Percentiles rank a stretch among this genome's conserved stretches.
phyloP scores from a whole-genome alignment of 495 filamentous ascomycete species.

The Podospora appendiculata region DNA sequence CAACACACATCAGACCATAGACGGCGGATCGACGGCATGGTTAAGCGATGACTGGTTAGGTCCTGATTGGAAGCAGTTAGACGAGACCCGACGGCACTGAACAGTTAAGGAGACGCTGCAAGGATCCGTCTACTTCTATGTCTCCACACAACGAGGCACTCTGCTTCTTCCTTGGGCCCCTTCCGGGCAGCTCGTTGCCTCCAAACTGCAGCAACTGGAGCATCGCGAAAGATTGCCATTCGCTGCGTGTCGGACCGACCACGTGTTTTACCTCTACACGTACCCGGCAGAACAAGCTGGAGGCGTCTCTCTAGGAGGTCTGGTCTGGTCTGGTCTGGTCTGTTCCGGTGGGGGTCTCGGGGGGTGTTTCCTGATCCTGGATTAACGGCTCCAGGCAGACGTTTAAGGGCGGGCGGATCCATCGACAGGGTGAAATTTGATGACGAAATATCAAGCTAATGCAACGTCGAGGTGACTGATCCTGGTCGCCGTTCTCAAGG shows the following conservation, averaged over 20 bases:
- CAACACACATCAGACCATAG: too few relatives aligned
- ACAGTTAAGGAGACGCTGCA: too few relatives aligned
- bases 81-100: not conserved
- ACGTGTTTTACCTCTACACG: constrained; percentile 1
- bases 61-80: not conserved
- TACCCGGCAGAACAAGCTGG: not conserved
- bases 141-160: too few relatives aligned
- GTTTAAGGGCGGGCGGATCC: not conserved
- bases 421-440: not conserved
- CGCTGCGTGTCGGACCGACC: constrained; percentile 1
- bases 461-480: not conserved
- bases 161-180: too few relatives aligned
- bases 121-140: too few relatives aligned
- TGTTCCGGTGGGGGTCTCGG: too few relatives aligned
- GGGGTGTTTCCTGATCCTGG: not conserved
- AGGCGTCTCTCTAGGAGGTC: not conserved
- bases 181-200: too few relatives aligned
- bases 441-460: constrained; percentile 1
- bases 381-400: constrained; percentile 3
- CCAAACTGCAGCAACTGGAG: too few relatives aligned
- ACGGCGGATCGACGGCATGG: too few relatives aligned
- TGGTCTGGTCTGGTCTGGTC: not conserved
- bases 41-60: not conserved
- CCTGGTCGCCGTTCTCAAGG: not conserved
- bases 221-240: not conserved